Evolutionary conservation across 2,329 filamentous ascomycete genomes (phyloP).

Genomic region (Xylariales sp.): DNA sequence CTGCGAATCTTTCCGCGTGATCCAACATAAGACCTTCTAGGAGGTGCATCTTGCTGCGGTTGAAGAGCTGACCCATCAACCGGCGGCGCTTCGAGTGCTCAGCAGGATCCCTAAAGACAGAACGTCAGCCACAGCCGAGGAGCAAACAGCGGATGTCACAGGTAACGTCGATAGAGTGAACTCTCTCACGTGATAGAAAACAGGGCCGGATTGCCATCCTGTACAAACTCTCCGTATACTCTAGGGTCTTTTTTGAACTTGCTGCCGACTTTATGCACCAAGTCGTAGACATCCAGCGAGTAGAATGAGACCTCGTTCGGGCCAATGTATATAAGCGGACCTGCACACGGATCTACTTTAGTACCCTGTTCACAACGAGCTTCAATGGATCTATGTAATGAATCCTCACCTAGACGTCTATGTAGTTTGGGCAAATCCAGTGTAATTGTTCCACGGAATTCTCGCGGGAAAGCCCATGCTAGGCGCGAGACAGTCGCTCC

Average conservation of each 20-base stretch:
- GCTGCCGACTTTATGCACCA: slow-evolving; percentile 3
- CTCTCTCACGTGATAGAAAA: slow-evolving; percentile 3
- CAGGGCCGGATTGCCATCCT: slow-evolving; percentile 1
- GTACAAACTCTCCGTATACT: slow-evolving; percentile 3
- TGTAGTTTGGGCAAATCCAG: slow-evolving; percentile 1
- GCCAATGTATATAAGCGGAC: slow-evolving; percentile 28
- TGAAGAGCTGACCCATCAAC: slow-evolving; percentile 4
- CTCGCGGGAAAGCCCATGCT: slow-evolving; percentile 1
- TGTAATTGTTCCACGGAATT: neutral
- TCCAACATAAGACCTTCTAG: slow-evolving; percentile 1
- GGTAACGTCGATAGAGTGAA: too few species aligned
- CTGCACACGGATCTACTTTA: too few species aligned
- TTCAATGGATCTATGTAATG: too few species aligned
- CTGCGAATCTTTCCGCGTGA: neutral
- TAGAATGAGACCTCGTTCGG: slow-evolving; percentile 35
- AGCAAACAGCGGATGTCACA: too few species aligned
- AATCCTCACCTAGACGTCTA: neutral
- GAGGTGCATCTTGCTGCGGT: slow-evolving; percentile 2
- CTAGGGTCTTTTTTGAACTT: slow-evolving; percentile 4
- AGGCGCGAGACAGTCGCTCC: neutral
- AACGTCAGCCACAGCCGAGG: too few species aligned
- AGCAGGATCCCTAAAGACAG: slow-evolving; percentile 1
- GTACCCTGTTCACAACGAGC: too few species aligned
- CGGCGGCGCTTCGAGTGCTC: slow-evolving; percentile 1
- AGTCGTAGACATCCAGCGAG: slow-evolving; percentile 2